Evolutionary conservation across 2,329 filamentous ascomycete species (phyloP), one percentile per base, ranked within the genome.

Genomic region (Fusarium sp.): DNA sequence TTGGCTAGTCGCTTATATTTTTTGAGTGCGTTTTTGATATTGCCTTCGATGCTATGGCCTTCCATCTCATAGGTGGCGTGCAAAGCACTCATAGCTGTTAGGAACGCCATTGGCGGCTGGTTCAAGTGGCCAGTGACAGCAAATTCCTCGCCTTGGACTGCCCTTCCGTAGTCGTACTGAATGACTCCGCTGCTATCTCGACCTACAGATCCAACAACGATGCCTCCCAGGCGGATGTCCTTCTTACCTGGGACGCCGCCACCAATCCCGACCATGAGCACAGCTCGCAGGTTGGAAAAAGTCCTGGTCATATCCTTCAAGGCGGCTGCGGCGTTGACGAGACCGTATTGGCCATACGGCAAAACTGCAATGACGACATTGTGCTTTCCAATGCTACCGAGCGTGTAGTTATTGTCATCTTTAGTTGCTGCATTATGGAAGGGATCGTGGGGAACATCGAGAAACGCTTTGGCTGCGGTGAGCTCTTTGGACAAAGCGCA

Each of bases 151-250:
- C 11, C 45, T 14, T 49, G 45, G 2, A 31, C 14, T 0, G 27
- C 27, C 4, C 21, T 31, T 0, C 45, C 45, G 8, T 23, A 23
- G 10, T 49, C 27, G 8, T 49, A 31, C 27, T 49, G 45, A 18
- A 31, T 23, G 0, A 31, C 45, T 0, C 45, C 27, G 0, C 45
- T 2, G 21, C 0, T 31, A 0, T 1, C 5, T 19, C 0, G 10
- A 5, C 27, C 21, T 12, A 5, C 0, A 7, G 45, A 49, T 23
- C 45, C 45, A 10, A 49, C 45, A 23, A 49, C 45, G 3, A 49
- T 31, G 19, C 31, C 45, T 2, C 27, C 27, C 0, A 49, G 27
- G 0, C 45, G 21, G 5, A 49, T 14, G 4, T 48, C 45, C 0
- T 23, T 31, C 0, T 0, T 2, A 3, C 10, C 10, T 0, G 45